Percentiles rank a stretch among this genome's conserved stretches.
These are phyloP conservation scores for Pulveroboletus ravenelii DNA, from an alignment of 768 basidiomycete genomes.

Conservation along the genomic window DNA sequence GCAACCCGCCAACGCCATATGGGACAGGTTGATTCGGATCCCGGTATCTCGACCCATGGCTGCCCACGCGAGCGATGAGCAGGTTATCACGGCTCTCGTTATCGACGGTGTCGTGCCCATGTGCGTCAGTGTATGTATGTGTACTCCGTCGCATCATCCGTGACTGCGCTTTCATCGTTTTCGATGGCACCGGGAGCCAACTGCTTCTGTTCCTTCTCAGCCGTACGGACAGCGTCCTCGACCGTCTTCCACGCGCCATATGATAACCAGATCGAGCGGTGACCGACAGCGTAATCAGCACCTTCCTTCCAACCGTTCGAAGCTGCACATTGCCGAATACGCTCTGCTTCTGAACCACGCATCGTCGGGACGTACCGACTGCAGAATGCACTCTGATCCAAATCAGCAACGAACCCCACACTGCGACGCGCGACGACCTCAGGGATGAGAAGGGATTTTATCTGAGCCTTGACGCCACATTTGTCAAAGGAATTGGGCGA, in stretches of 20 bases:
- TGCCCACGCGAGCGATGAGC: slow-evolving; percentile 46
- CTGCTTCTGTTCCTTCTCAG: slow-evolving; percentile 56
- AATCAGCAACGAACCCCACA: slow-evolving; percentile 66
- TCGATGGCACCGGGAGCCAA: slow-evolving; percentile 35
- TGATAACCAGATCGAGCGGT: slow-evolving; percentile 65
- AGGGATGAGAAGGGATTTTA: slow-evolving; percentile 68
- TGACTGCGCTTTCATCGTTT: slow-evolving; percentile 57
- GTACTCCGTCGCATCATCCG: slow-evolving; percentile 64
- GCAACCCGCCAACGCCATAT: slow-evolving; percentile 52
- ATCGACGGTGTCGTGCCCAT: slow-evolving; percentile 32
- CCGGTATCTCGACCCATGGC: slow-evolving; percentile 44
- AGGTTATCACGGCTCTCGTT: slow-evolving; percentile 66
- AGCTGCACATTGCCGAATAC: slow-evolving; percentile 69
- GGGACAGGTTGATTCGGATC: slow-evolving; percentile 40
- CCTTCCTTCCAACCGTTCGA: slow-evolving; percentile 79
- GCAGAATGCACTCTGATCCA: slow-evolving; percentile 59
- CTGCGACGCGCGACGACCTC: slow-evolving; percentile 62
- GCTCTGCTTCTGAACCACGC: slow-evolving; percentile 59
- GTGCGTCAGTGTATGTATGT: slow-evolving; percentile 56
- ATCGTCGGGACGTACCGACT: slow-evolving; percentile 75
- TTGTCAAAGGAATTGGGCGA: slow-evolving; percentile 90
- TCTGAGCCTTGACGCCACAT: slow-evolving; percentile 77
- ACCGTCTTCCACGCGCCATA: slow-evolving; percentile 81
- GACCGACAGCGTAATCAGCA: slow-evolving; percentile 63
- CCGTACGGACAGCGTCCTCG: slow-evolving; percentile 66